Conservation (phyloP, 108 stramenopile genomes). For the Cyclotella sp. region DNA sequence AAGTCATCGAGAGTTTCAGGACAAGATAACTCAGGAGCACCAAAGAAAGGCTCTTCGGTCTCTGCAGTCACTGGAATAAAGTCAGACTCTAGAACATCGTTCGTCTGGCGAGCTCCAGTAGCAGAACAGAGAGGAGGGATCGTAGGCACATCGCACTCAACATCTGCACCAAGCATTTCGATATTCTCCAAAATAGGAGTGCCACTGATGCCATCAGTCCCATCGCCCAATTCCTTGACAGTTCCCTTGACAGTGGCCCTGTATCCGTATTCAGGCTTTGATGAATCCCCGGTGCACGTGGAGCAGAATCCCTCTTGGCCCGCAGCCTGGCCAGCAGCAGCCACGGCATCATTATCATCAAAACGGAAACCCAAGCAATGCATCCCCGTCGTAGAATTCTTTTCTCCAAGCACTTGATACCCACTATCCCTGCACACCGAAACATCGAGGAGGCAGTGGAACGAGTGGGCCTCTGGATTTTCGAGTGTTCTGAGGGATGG, state of each 20-base stretch:
- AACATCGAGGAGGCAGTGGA: slow-evolving; percentile 58
- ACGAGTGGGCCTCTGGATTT: slow-evolving; percentile 43
- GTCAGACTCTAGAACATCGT: too few species aligned
- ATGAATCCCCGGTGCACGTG: slow-evolving; percentile 22
- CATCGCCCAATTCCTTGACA: slow-evolving; percentile 27
- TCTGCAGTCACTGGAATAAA: too few species aligned
- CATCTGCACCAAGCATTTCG: too few species aligned
- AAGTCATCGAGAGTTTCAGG: too few species aligned
- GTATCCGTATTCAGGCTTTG: slow-evolving; percentile 15
- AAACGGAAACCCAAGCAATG: slow-evolving; percentile 32
- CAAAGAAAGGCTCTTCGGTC: too few species aligned
- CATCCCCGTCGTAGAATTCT: slow-evolving; percentile 10
- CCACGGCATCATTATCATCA: slow-evolving; percentile 13
- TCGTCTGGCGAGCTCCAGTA: too few species aligned
- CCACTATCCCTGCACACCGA: slow-evolving; percentile 27
- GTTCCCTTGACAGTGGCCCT: slow-evolving; percentile 28
- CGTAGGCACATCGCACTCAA: too few species aligned
- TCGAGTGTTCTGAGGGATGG: slow-evolving; percentile 23
- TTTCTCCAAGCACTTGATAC: slow-evolving; percentile 43
- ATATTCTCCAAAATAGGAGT: slow-evolving; percentile 18
- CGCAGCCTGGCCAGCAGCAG: slow-evolving; percentile 8
- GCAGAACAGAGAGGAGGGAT: too few species aligned
- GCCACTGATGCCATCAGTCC: slow-evolving; percentile 26
- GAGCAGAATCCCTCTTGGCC: slow-evolving; percentile 19
- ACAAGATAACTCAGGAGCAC: too few species aligned